Base-by-base conservation (phyloP, 75 land plant species). In the Picea sitchensis region DNA sequence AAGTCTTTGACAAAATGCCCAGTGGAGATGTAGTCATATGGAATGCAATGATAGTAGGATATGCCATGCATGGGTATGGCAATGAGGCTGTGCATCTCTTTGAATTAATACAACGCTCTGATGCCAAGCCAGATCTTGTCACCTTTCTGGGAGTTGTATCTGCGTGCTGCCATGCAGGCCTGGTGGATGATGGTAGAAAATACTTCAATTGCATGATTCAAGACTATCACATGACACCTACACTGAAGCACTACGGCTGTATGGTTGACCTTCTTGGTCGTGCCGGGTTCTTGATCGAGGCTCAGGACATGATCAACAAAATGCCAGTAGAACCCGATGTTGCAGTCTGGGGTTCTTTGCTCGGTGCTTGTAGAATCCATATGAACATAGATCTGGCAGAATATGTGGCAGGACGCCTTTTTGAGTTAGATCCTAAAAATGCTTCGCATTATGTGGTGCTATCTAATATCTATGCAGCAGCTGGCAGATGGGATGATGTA, bases 241-340 rank as follows among this genome's bases (percentile, higher is more conserved):
- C 59, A 20, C 58, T 82, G 60, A 68, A 82, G 14, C 83, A 82
- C 61, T 82, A 36, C n/a, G 62, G 60, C 9, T 82, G 80, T 60
- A 79, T 78, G 62, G 75, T 91, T 32, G 90, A 91, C 51, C 64
- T 91, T 59, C 76, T 91, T 20, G 78, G 88, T 0, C 80, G 78
- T 47, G 14, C 74, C 76, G 87, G 90, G 32, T 77, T 75, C 69
- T 34, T 84, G 14, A 80, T 85, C 30, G 92, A 91, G 59, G 90
- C 92, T 7, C 84, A 84, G 75, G 17, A 81, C 61, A 20, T 91
- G 4, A 88, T 91, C 63, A 32, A 77, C 14, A 65, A 78, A 20
- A 91, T 91, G 90, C 90, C 90, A 18, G 77, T 86, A 20, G 81
- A 82, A 3, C 87, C 92, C 13, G 79, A 83, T 81, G 83, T 84